A percentile compares a stretch with the other conserved stretches of the same genome.
phyloP scores from a whole-genome alignment of 2,329 filamentous ascomycete genomes.

The Xylaria sp. region DNA sequence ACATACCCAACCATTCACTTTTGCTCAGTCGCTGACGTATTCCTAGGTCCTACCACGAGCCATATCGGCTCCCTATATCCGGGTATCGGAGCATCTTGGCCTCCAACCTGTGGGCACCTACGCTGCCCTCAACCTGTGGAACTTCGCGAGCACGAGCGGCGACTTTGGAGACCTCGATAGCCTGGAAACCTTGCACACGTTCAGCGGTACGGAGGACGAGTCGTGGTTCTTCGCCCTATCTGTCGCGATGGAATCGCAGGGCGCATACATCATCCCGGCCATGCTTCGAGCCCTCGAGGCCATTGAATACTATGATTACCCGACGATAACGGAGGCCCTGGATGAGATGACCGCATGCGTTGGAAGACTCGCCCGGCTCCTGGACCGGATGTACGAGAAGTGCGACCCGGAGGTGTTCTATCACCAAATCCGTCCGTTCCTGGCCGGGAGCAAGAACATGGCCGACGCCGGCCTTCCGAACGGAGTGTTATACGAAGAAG shows the following conservation, averaged over 20 bases:
- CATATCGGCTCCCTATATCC: slow-evolving; percentile 76
- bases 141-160: slow-evolving; percentile 64
- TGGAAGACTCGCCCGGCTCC: slow-evolving; percentile 65
- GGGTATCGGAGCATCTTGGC: slow-evolving; percentile 72
- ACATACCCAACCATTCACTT: not conserved
- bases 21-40: slow-evolving; percentile 19
- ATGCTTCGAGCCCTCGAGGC: slow-evolving; percentile 79
- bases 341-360: slow-evolving; percentile 68
- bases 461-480: slow-evolving; percentile 76
- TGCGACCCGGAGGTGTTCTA: slow-evolving; percentile 90
- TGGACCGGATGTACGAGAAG: slow-evolving; percentile 85
- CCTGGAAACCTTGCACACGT: slow-evolving; percentile 74
- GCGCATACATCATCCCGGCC: slow-evolving; percentile 71
- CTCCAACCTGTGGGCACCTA: slow-evolving; percentile 91
- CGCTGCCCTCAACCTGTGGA: slow-evolving; percentile 85
- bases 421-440: slow-evolving; percentile 81
- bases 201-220: slow-evolving; percentile 87
- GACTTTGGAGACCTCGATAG: slow-evolving; percentile 69
- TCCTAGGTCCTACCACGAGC: slow-evolving; percentile 68
- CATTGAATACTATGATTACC: slow-evolving; percentile 62
- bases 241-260: slow-evolving; percentile 84
- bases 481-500: slow-evolving; percentile 83
- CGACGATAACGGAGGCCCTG: slow-evolving; percentile 64
- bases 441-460: slow-evolving; percentile 95
- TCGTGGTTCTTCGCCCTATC: slow-evolving; percentile 94